A percentile compares a stretch with the other conserved stretches of the same genome.
These are phyloP conservation scores for Linum usitatissimum DNA, from an alignment of 345 rosid species.

Conservation along the genomic window DNA sequence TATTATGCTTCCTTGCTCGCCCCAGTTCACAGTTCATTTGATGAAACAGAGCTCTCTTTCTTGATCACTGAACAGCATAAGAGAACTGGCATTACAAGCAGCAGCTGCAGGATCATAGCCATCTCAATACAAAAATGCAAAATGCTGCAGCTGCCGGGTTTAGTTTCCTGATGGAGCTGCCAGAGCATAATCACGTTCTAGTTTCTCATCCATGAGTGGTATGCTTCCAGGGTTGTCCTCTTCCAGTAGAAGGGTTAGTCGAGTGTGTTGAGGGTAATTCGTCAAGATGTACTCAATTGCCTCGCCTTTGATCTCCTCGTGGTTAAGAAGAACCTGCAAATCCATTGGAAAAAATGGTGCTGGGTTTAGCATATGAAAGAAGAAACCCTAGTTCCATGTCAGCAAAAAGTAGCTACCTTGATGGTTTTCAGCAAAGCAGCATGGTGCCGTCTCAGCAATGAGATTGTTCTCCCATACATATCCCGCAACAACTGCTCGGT, in stretches of 20 bases:
- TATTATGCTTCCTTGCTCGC: too few species aligned
- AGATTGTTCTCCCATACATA: constrained; percentile 51
- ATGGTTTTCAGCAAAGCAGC: constrained; percentile 73
- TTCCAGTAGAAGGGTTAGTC: constrained; percentile 41
- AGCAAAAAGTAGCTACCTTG: constrained; percentile 35
- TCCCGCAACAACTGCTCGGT: constrained; percentile 50
- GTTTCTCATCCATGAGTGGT: constrained; percentile 33
- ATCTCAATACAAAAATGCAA: not conserved
- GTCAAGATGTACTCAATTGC: constrained; percentile 67
- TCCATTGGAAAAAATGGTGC: not conserved
- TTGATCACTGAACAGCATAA: too few species aligned
- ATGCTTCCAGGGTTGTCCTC: constrained; percentile 73
- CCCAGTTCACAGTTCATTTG: too few species aligned
- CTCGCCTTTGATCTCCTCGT: constrained; percentile 70
- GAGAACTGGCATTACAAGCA: not conserved
- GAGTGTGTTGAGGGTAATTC: constrained; percentile 69
- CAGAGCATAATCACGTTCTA: constrained; percentile 28
- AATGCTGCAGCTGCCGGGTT: not conserved
- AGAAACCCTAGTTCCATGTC: too few species aligned
- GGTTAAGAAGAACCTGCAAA: constrained; percentile 60
- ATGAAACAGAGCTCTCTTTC: too few species aligned
- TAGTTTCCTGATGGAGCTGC: constrained; percentile 25
- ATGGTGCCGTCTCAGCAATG: constrained; percentile 62
- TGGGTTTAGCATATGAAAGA: too few species aligned
- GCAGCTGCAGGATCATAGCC: not conserved